Conservation (phyloP, 495 filamentous ascomycete genomes). For the Penicillium arizonense region DNA sequence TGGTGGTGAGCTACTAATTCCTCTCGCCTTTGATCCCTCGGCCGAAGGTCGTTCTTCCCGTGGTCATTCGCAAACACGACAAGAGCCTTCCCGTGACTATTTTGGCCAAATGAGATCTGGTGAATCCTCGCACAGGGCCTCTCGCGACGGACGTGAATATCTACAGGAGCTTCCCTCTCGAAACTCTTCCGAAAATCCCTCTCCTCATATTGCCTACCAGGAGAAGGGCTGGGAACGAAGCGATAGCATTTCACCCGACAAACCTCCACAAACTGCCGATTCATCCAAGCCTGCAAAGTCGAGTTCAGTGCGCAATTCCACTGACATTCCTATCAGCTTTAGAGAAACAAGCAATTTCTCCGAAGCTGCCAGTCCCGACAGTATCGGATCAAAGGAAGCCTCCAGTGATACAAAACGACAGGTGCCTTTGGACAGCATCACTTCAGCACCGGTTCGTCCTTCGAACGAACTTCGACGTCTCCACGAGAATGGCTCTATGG, state of each 20-base stretch:
- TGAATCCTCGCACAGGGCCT: slow-evolving; percentile 18
- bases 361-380: slow-evolving; percentile 32
- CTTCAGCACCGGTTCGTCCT: slow-evolving; percentile 31
- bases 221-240: slow-evolving; percentile 70
- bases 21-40: slow-evolving; percentile 84
- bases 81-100: slow-evolving; percentile 37
- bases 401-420: slow-evolving; percentile 3
- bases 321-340: slow-evolving; percentile 39
- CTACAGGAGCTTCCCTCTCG: slow-evolving; percentile 15
- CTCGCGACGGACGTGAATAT: slow-evolving; percentile 18
- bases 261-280: slow-evolving; percentile 56
- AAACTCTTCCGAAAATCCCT: slow-evolving; percentile 39
- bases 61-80: slow-evolving; percentile 22
- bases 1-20: slow-evolving; percentile 79
- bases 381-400: slow-evolving; percentile 22
- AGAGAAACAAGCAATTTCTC: slow-evolving; percentile 36
- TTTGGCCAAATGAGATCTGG: slow-evolving; percentile 16
- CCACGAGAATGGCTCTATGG: slow-evolving; percentile 38
- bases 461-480: slow-evolving; percentile 39
- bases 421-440: slow-evolving; percentile 23
- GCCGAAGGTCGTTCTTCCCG: slow-evolving; percentile 50
- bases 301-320: slow-evolving; percentile 63
- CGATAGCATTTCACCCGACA: slow-evolving; percentile 42
- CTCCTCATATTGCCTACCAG: slow-evolving; percentile 89
- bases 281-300: slow-evolving; percentile 60